Base-by-base conservation (phyloP, 139 green algal species). In the Desmodesmus armatus region DNA sequence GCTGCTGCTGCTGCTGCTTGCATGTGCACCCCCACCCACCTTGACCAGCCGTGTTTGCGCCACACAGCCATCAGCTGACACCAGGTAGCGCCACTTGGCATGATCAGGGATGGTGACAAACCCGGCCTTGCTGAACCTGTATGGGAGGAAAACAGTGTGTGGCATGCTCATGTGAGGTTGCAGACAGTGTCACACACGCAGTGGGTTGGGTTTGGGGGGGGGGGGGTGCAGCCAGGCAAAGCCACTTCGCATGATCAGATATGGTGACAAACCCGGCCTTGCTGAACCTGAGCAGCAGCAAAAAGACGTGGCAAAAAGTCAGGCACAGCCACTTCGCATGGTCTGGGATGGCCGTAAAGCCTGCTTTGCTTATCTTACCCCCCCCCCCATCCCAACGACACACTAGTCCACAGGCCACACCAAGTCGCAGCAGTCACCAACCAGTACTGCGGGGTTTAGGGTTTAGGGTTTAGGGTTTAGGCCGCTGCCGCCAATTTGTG, bases 61-160 rank as follows among this genome's bases (percentile, higher is more conserved):
- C 71, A 87, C 82, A 53, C 82, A 87, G 55, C 82, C 82, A 51
- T 87, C 82, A 55, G 82, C 82, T 15, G 23, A 55, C 5, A 87
- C 67, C 19, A 82, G 82, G 62, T 87, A 87, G 43, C 77, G 76
- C 71, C 72, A 84, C 62, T 83, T 87, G 29, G 82, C 82, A 27
- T 87, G 82, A 47, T 87, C 82, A 7, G 76, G 55, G 27, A 87
- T 87, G 15, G 27, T n/a, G 2, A 87, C 72, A 82, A 87, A 87
- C 0, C 82, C 72, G 0, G 82, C 82, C 40, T 82, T 77, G 43
- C 55, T 75, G 47, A 75, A 84, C 76, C 76, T 82, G 76, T 35
- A 67, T 2, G 15, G 1, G n/a, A 37, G 62, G n/a, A 31, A 73
- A 27, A 29, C 27, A 71, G 21, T 11, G 29, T 71, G 15, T 19